Evolutionary conservation across 768 basidiomycete genomes (phyloP), one percentile per base, ranked within the genome.

Genomic region (Pulveroboletus sp.): DNA sequence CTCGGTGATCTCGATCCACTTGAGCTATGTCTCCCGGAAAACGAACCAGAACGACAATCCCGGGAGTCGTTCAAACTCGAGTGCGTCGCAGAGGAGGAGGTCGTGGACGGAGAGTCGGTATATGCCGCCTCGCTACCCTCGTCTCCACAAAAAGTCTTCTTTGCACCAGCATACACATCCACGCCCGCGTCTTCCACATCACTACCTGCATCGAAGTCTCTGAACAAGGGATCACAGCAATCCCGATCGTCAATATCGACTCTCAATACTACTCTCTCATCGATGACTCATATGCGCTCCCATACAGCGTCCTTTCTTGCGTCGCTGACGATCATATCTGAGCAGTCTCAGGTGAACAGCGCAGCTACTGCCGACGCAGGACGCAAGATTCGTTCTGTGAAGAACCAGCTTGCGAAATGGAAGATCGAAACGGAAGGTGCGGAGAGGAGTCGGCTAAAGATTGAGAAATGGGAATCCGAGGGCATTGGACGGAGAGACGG

Each of bases 281-380:
- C 88, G 50, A 74, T 93, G 43, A 73, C 80, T 3, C 77, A 86
- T 55, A 73, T 93, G 50, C 85, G 90, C 38, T 77, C 81, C 21
- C 78, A 82, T 63, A 93, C 91, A 0, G 66, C 82, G 8, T 85
- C 88, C 8, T 79, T 93, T 45, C 82, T 86, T 40, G 71, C 83
- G 21, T 86, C 89, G 10, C 77, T 94, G 39, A 78, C 83, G 3
- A 79, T 82, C 31, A 81, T 93, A 56, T 89, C 86, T 24, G 91
- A 94, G 60, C 88, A 92, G 52, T 86, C 89, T 12, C 91, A 94
- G 64, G 89, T 92, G 43, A 90, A 91, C 60, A 82, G 85, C 9
- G 92, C 87, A 1, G 86, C 85, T 5, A 85, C 88, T 9, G 83
- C 89, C 1, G 91, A 94, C 50, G 86, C 90, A 0, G 89, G 89